Evolutionary conservation across 1,284 basidiomycete species (phyloP).

Genomic region (Moesziomyces sp.): DNA sequence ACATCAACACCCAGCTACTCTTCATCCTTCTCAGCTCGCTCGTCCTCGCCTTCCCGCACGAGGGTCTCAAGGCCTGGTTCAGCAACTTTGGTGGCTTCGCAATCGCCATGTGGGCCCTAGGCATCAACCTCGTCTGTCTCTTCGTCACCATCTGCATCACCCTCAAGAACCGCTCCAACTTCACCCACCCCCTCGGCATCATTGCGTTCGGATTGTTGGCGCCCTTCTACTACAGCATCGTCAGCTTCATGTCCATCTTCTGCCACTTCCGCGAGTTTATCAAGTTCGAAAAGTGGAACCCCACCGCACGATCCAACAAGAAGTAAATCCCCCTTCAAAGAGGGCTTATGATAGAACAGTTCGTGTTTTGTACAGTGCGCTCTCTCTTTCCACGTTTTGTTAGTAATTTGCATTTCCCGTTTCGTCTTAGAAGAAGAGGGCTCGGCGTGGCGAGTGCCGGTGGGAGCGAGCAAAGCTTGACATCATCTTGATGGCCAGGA

Average conservation of each 20-base stretch:
- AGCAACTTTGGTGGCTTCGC: slow-evolving; percentile 49
- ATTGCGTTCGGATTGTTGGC: slow-evolving; percentile 45
- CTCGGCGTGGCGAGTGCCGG: no score
- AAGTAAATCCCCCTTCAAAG: slow-evolving; percentile 7
- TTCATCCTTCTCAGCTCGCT: slow-evolving; percentile 46
- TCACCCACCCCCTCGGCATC: slow-evolving; percentile 51
- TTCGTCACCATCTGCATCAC: slow-evolving; percentile 54
- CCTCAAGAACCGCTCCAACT: slow-evolving; percentile 53
- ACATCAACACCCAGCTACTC: slow-evolving; percentile 44
- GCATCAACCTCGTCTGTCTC: slow-evolving; percentile 51
- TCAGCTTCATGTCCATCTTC: slow-evolving; percentile 54
- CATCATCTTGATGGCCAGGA: no score
- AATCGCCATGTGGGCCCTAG: slow-evolving; percentile 47
- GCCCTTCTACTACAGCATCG: slow-evolving; percentile 52
- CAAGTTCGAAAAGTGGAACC: slow-evolving; percentile 59
- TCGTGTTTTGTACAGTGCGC: background rate
- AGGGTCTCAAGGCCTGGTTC: slow-evolving; percentile 45
- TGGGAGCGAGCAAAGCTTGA: no score
- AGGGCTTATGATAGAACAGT: background rate
- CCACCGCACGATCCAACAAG: slow-evolving; percentile 38
- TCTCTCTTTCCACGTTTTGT: background rate
- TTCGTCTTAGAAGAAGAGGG: no score
- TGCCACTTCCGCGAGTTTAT: slow-evolving; percentile 59
- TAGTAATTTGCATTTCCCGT: background rate
- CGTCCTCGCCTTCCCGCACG: slow-evolving; percentile 27